Conservation (phyloP, 2,329 filamentous ascomycete genomes). For the Pseudocercospora fuligena region DNA sequence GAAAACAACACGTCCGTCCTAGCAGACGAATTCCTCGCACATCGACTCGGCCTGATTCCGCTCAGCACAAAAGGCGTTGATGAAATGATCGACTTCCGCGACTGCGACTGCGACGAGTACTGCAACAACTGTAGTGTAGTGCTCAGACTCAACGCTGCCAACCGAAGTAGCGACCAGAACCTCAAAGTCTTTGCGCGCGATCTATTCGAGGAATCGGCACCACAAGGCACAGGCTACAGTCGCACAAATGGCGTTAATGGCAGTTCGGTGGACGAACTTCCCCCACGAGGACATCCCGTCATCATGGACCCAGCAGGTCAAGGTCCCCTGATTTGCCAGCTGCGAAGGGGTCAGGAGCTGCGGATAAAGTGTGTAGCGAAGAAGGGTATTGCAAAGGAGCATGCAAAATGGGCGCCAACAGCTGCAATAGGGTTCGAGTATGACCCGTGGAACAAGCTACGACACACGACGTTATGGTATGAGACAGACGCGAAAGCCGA, state of each 20-base stretch:
- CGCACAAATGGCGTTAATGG: constrained; percentile 64
- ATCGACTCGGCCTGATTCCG: constrained; percentile 88
- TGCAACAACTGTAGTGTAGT: constrained; percentile 91
- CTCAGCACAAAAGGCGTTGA: constrained; percentile 84
- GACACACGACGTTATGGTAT: constrained; percentile 93
- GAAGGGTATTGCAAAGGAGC: constrained; percentile 98
- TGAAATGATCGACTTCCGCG: constrained; percentile 81
- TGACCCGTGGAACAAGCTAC: constrained; percentile 94
- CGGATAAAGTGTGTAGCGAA: constrained; percentile 91
- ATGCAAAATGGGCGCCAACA: constrained; percentile 96
- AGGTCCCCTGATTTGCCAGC: constrained; percentile 86
- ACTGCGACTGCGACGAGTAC: constrained; percentile 95
- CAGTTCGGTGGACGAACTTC: constrained; percentile 66
- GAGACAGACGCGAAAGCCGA: constrained; percentile 66
- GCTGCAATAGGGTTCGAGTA: constrained; percentile 96
- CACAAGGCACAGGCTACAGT: constrained; percentile 70
- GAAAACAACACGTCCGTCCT: constrained; percentile 93
- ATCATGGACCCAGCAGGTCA: constrained; percentile 81
- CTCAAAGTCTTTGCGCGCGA: constrained; percentile 96
- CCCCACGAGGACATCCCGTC: constrained; percentile 69
- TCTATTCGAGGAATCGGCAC: constrained; percentile 63
- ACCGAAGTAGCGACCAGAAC: constrained; percentile 77
- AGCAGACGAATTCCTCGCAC: constrained; percentile 92
- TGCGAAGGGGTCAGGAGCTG: constrained; percentile 87
- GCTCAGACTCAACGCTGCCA: constrained; percentile 74